These are phyloP conservation scores for Scalesia atractyloides DNA, from an alignment of 129 eudicot species.

Conservation along the genomic window DNA sequence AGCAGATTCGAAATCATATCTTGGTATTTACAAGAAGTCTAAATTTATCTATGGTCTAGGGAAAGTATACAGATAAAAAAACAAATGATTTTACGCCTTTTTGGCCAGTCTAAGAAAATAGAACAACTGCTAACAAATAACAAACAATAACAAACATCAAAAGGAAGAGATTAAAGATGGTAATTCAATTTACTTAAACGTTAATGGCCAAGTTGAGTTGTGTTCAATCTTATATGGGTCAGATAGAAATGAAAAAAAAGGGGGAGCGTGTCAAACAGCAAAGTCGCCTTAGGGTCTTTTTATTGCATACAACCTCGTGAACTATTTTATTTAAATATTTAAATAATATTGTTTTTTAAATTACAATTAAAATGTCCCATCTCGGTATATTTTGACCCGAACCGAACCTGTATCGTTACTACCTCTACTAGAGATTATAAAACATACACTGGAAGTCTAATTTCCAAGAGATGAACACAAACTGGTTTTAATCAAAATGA, in stretches of 20 bases:
- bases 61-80: background rate
- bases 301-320: background rate
- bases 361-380: background rate
- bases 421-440: slow-evolving; percentile 7
- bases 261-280: background rate
- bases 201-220: background rate
- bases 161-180: background rate
- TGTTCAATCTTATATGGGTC: background rate
- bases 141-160: no score
- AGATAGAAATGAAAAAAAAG: background rate
- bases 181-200: background rate
- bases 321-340: background rate
- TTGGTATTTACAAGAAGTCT: slow-evolving; percentile 1
- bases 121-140: no score
- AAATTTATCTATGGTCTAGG: background rate
- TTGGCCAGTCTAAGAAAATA: background rate
- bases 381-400: background rate
- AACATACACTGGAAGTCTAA: background rate
- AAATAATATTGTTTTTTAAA: background rate
- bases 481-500: background rate
- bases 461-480: background rate
- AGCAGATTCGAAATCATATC: background rate
- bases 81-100: slow-evolving; percentile 6
- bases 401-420: background rate
- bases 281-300: background rate